These are phyloP conservation scores for Thielaviopsis punctulata DNA, from an alignment of 2,329 filamentous ascomycete species.

Conservation along the genomic window DNA sequence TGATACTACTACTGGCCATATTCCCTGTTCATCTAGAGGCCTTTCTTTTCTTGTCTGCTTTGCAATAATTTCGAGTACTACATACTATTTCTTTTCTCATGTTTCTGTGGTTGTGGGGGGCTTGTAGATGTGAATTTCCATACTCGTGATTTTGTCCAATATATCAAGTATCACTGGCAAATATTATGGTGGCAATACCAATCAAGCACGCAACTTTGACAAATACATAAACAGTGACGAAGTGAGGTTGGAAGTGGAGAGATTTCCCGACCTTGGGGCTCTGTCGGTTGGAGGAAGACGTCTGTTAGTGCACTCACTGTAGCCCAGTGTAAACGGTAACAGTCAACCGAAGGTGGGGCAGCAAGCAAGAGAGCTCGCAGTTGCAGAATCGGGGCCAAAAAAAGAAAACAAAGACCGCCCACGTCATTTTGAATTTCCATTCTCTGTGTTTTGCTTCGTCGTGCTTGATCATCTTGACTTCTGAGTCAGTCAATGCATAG, in stretches of 20 bases:
- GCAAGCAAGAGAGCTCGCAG: background rate
- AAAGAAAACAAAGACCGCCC: background rate
- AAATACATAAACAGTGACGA: no score
- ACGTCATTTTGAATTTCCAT: background rate
- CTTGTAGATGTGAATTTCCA: background rate
- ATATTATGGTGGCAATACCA: no score
- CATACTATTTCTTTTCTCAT: background rate
- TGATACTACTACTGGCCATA: background rate
- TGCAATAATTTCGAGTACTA: background rate
- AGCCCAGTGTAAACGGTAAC: background rate
- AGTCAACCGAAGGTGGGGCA: background rate
- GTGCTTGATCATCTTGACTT: no score
- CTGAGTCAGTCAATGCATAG: no score
- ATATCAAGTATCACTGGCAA: no score
- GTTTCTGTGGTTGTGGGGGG: background rate
- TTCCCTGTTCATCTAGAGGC: background rate
- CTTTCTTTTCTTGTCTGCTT: background rate
- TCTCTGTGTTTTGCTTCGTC: no score
- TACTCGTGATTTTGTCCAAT: no score
- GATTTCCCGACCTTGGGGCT: background rate
- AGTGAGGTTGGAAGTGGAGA: background rate
- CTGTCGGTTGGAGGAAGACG: background rate
- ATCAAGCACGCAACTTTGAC: background rate
- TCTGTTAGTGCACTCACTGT: background rate
- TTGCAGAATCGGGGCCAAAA: background rate